Conservation (phyloP, 345 rosid genomes). For the Boechera divaricarpa region DNA sequence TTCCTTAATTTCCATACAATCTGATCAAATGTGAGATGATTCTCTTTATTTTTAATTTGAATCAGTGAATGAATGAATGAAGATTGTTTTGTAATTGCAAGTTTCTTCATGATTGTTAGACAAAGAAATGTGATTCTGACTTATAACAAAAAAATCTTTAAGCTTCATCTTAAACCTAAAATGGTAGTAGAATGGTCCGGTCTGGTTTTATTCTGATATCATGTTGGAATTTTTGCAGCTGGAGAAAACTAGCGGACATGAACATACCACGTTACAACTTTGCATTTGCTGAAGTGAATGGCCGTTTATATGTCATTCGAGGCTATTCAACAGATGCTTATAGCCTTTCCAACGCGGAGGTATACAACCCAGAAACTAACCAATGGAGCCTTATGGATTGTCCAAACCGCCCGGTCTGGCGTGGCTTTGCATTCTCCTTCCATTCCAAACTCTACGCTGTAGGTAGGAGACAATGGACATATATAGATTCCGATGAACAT, state of each 20-base stretch:
- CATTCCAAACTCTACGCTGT: slow-evolving; percentile 73
- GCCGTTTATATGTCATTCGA: slow-evolving; percentile 74
- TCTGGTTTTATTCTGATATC: background rate
- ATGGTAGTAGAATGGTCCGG: background rate
- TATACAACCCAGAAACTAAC: slow-evolving; percentile 64
- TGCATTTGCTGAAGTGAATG: slow-evolving; percentile 78
- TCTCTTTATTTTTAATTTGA: background rate
- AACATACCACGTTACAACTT: slow-evolving; percentile 81
- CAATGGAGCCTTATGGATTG: slow-evolving; percentile 69
- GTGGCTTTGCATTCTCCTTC: slow-evolving; percentile 75
- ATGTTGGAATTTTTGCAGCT: slow-evolving; percentile 52
- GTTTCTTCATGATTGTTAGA: background rate
- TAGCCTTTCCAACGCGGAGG: slow-evolving; percentile 72
- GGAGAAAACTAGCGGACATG: slow-evolving; percentile 77
- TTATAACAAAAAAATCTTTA: background rate
- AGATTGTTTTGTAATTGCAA: background rate
- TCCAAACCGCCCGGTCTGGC: slow-evolving; percentile 83
- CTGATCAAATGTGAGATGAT: slow-evolving; percentile 10
- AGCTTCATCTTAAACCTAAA: background rate
- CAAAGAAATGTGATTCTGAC: background rate
- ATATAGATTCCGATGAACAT: slow-evolving; percentile 22
- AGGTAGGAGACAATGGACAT: slow-evolving; percentile 65
- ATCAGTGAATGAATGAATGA: background rate
- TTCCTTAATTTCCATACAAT: background rate
- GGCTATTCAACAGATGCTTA: slow-evolving; percentile 68